Base-by-base conservation (phyloP, 495 filamentous ascomycete genomes). In the Annulohypoxylon bovei region DNA sequence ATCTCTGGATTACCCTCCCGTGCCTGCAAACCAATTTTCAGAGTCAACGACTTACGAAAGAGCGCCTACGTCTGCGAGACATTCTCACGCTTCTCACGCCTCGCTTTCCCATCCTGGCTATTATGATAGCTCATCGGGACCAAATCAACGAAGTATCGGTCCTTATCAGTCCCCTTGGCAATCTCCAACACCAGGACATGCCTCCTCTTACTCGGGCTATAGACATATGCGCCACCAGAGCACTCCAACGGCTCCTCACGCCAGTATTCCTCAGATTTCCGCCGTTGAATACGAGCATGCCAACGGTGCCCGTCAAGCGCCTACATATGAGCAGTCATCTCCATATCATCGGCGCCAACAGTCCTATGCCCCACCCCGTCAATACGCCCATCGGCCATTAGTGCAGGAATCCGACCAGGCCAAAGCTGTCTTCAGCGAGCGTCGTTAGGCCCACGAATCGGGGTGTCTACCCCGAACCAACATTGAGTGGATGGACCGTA, bases 171-270 rank as follows among this genome's bases (percentile, higher is more conserved):
- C 66, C 3, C 14, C 39, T 30, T 50, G 30, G 55, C 4, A 54
- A 4, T 50, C 59, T 40, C n/a, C 63, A 54, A 9, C 47, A 23
- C 16, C 20, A 22, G 30, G 49, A 39, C 53, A 32, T 16, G 33
- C 18, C 22, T 30, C 46, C 3, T 39, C 53, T 6, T 37, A 44
- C 44, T 39, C 65, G 54, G 61, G 42, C 30, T 66, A 71, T 59
- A 76, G 72, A 59, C 79, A 82, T 70, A 68, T 56, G 12, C 79
- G 78, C 25, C 68, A 76, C 49, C 75, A 77, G 67, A 81, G 79
- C 44, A 78, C 72, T 6, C 80, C 80, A 7, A 67, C 61, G 18
- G 54, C 52, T n/a, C 23, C 55, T 16, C 71, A 67, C 42, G 1
- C 18, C 2, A 46, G 23, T 23, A 30, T 18, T 25, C 28, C 62